Conservation (phyloP, 2,329 filamentous ascomycete genomes). For the Huntiella decipiens region DNA sequence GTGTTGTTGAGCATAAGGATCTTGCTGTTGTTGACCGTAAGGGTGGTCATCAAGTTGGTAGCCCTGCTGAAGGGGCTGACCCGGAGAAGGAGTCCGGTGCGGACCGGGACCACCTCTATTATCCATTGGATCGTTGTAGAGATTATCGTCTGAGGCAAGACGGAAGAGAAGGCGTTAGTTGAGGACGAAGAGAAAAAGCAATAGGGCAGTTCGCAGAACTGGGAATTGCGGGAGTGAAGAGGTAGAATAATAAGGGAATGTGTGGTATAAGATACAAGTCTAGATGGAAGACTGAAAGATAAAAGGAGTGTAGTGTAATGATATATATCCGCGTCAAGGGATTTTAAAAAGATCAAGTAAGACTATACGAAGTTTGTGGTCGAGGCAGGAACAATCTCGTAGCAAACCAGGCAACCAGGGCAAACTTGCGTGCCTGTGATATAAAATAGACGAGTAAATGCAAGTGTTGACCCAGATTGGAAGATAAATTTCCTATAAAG, state of each 20-base stretch:
- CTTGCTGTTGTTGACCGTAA: constrained; percentile 30
- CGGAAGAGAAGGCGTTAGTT: constrained; percentile 2
- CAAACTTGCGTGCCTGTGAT: no score
- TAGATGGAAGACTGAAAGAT: no score
- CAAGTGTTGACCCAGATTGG: no score
- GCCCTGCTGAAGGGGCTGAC: constrained; percentile 49
- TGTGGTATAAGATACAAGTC: background rate
- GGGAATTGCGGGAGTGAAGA: background rate
- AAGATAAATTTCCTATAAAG: no score
- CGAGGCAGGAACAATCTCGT: no score
- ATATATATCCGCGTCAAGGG: no score
- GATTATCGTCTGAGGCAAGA: constrained; percentile 32
- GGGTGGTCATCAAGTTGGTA: constrained; percentile 72
- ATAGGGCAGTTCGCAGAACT: background rate
- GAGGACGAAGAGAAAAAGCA: background rate
- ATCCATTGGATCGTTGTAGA: constrained; percentile 42
- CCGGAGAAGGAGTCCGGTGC: constrained; percentile 58
- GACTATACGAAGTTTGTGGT: background rate
- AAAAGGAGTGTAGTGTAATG: no score
- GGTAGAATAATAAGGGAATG: background rate
- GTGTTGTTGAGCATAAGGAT: constrained; percentile 6
- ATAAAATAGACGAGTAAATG: no score
- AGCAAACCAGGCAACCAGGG: no score
- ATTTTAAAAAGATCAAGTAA: no score
- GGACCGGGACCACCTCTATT: constrained; percentile 18